Base-by-base conservation (phyloP, 2,329 filamentous ascomycete species). In the Ascosphaera aggregata region DNA sequence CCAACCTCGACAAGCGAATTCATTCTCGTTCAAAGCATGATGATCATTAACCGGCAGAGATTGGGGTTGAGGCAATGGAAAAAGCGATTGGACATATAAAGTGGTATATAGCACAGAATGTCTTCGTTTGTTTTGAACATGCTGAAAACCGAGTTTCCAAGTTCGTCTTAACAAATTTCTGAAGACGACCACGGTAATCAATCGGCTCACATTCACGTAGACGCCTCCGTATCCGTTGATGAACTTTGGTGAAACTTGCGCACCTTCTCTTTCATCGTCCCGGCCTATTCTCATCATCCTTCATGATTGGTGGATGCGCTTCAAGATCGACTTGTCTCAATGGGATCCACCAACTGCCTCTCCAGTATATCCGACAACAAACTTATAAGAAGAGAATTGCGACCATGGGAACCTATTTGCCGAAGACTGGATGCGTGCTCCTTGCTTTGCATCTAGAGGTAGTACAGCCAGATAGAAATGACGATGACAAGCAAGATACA, bases 401-500 rank as follows among this genome's bases (percentile, higher is more conserved):
- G 13, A 27, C 22, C 22, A 27, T 27, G 7, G 22, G 13, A 13
- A 27, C 22, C 22, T 13, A 27, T 7, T 27, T 27, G 22, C 7
- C 22, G 22, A 27, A 27, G 22, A 27, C 7, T 27, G 7, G 7
- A 7, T 27, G 22, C n/a, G n/a, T 7, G 22, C 22, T 27, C 22
- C 22, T 37, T 19, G 36, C 36, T 22, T 19, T 16, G 36, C 18
- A 5, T n/a, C 34, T n/a, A 18, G 7, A n/a, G n/a, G 39, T 43
- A 7, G 42, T 17, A 34, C 43, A 42, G 17, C 41, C 44, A 22
- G 38, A 40, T 27, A 27, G 22, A 27, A 27, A 7, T 27, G 22
- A 27, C 22, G 13, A 27, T 27, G 22, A 27, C 13, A 7, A 27
- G 22, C 7, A 27, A 7, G 22, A 27, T 27, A 13, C 22, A 27